Base-by-base conservation (phyloP, 1,139 yeast genomes). In the Geotrichum klebahnii region DNA sequence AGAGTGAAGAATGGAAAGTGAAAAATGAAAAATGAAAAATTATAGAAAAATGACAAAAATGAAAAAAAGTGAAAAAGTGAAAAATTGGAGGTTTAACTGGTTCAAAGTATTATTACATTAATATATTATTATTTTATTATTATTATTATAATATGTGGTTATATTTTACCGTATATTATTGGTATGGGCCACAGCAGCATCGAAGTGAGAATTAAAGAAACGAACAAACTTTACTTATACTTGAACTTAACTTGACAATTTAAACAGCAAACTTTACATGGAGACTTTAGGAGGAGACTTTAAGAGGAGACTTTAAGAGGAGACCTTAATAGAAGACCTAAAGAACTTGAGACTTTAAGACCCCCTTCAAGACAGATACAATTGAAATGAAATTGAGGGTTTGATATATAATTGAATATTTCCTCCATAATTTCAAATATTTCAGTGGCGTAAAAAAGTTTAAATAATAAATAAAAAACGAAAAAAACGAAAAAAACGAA, bases 1-100 rank as follows among this genome's bases (percentile, higher is more conserved):
- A 37, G 3, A 6, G 31, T 37, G 41, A 17, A 24, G 14, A 16
- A n/a, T 37, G 8, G 9, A 37, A 10, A 37, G 41, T 37, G 41
- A 37, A 37, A 37, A 37, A 24, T 37, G 31, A 24, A 37, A 37
- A 10, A 23, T 8, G 19, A 38, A 38, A 38, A 38, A 20, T 5
- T 17, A 34, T n/a, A n/a, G n/a, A n/a, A n/a, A n/a, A n/a, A n/a
- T n/a, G n/a, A n/a, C n/a, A 31, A 31, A 31, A 31, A 17, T 31
- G 34, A 31, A 31, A 31, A 31, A 31, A n/a, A 31, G n/a, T 12
- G 34, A 31, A 31, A 31, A 31, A n/a, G 8, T 31, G 34, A n/a
- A 31, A 31, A n/a, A 31, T n/a, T n/a, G n/a, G n/a, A n/a, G n/a
- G n/a, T n/a, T n/a, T n/a, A n/a, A n/a, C n/a, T n/a, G n/a, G n/a